A percentile compares a stretch with the other conserved stretches of the same genome.
Conservation (phyloP, 768 basidiomycete species). For the Hericium coralloides region DNA sequence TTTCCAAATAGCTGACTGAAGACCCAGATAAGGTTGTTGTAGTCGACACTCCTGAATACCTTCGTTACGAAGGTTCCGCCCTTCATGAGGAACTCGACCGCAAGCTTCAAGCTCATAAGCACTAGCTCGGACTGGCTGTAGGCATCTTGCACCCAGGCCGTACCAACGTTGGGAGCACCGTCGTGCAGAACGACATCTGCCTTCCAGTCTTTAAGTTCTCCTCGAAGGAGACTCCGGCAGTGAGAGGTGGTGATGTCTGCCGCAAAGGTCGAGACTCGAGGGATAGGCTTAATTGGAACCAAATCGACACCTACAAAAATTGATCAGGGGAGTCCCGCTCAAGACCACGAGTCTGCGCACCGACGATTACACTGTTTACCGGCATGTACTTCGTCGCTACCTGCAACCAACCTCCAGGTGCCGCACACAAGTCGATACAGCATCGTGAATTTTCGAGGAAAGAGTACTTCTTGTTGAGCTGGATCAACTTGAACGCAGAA, state of each 20-base stretch:
- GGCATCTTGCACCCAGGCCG: constrained; percentile 98
- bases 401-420: constrained; percentile 98
- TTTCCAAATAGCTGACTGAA: constrained; percentile 93
- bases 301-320: constrained; percentile 74
- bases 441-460: constrained; percentile 86
- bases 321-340: not conserved
- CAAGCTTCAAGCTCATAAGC: constrained; percentile 88
- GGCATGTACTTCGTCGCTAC: constrained; percentile 99
- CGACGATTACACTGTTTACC: constrained; percentile 82
- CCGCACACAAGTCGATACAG: constrained; percentile 96
- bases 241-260: constrained; percentile 90
- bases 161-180: constrained; percentile 98
- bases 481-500: constrained; percentile 98
- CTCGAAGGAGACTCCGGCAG: constrained; percentile 80
- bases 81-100: constrained; percentile 88
- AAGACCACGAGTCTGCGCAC: constrained; percentile 32
- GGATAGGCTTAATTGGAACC: constrained; percentile 93
- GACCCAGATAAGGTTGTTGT: constrained; percentile 98
- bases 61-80: constrained; percentile 97
- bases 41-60: constrained; percentile 96
- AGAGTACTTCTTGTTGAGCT: constrained; percentile 95
- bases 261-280: constrained; percentile 83
- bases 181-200: constrained; percentile 98
- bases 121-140: constrained; percentile 96
- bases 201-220: constrained; percentile 96